Evolutionary conservation across 371 early-diverging fungal genomes (phyloP).

Genomic region (Mucor velutinosus): DNA sequence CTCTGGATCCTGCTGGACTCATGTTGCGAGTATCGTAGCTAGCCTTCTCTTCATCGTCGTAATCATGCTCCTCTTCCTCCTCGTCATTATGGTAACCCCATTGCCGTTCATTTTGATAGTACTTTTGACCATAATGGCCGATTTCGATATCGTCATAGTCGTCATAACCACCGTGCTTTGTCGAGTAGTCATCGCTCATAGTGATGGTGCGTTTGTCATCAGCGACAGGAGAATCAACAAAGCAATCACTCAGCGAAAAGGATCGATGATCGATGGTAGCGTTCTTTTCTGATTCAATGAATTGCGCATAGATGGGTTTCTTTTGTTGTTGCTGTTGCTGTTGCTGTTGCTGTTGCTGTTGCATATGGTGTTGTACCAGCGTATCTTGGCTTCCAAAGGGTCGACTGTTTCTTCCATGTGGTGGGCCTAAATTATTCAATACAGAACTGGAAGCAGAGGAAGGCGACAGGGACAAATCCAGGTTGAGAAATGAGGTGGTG

Average conservation of each 20-base stretch:
- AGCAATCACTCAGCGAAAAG: conserved; percentile 10
- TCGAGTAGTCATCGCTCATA: conserved; percentile 16
- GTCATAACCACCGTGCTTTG: conserved; percentile 14
- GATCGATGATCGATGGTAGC: conserved; percentile 3
- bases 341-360: conserved; percentile 14
- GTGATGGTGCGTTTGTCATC: conserved; percentile 11
- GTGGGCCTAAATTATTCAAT: background rate
- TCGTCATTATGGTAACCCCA: conserved; percentile 3
- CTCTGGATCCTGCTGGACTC: conserved; percentile 1
- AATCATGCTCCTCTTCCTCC: conserved; percentile 2
- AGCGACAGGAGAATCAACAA: background rate
- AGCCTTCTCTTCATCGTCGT: conserved; percentile 1
- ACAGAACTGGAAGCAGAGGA: conserved; percentile 17
- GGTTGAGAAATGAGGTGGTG: conserved; percentile 5
- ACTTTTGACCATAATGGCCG: background rate
- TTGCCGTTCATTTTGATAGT: conserved; percentile 4
- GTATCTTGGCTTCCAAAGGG: conserved; percentile 55
- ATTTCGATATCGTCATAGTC: conserved; percentile 18
- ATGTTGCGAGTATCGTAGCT: background rate
- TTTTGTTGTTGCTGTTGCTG: conserved; percentile 26
- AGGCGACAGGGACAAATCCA: conserved; percentile 14
- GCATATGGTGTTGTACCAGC: conserved; percentile 22
- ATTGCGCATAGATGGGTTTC: conserved; percentile 29
- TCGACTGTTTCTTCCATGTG: conserved; percentile 7
- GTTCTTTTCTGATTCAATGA: conserved; percentile 23